Percentiles rank a stretch among this genome's conserved stretches.
phyloP scores from a whole-genome alignment of 1,284 basidiomycete genomes.

The Ganoderma leucocontextum region DNA sequence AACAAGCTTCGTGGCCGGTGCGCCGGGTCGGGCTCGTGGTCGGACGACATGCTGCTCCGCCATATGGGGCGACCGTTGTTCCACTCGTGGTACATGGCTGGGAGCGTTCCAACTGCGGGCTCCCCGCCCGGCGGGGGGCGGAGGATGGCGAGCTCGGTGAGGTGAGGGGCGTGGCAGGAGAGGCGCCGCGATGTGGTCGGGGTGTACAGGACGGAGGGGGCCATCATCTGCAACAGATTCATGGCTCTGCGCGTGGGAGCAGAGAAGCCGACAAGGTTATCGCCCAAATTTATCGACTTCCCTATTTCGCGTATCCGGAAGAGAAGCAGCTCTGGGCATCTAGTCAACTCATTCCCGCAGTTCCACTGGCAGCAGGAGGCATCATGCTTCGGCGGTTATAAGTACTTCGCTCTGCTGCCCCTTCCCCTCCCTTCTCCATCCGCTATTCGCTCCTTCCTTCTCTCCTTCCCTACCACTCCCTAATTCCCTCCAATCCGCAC shows the following conservation, averaged over 20 bases:
- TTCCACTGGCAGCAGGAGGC: slow-evolving; percentile 45
- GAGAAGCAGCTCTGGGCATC: slow-evolving; percentile 49
- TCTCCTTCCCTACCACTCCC: slow-evolving; percentile 29
- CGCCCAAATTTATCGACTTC: slow-evolving; percentile 36
- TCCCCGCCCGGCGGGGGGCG: neutral
- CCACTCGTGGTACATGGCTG: neutral
- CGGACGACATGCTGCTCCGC: slow-evolving; percentile 2
- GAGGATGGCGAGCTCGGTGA: neutral
- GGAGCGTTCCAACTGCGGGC: neutral
- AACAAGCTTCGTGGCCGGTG: slow-evolving; percentile 17
- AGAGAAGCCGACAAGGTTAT: slow-evolving; percentile 43
- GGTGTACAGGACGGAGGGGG: slow-evolving; percentile 27
- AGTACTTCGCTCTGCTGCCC: slow-evolving; percentile 46
- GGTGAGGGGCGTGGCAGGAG: slow-evolving; percentile 4
- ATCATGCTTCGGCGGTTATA: slow-evolving; percentile 52
- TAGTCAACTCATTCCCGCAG: slow-evolving; percentile 50
- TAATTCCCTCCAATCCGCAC: slow-evolving; percentile 53
- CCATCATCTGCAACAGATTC: slow-evolving; percentile 35
- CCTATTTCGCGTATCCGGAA: slow-evolving; percentile 39
- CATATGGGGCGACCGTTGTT: slow-evolving; percentile 9
- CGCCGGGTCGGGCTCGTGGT: slow-evolving; percentile 14
- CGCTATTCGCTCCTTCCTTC: slow-evolving; percentile 40
- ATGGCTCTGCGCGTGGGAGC: slow-evolving; percentile 41
- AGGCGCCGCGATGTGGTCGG: slow-evolving; percentile 20
- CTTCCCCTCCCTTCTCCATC: slow-evolving; percentile 44